These are phyloP conservation scores for Solioccasus polychromus DNA, from an alignment of 768 basidiomycete genomes.

Conservation along the genomic window DNA sequence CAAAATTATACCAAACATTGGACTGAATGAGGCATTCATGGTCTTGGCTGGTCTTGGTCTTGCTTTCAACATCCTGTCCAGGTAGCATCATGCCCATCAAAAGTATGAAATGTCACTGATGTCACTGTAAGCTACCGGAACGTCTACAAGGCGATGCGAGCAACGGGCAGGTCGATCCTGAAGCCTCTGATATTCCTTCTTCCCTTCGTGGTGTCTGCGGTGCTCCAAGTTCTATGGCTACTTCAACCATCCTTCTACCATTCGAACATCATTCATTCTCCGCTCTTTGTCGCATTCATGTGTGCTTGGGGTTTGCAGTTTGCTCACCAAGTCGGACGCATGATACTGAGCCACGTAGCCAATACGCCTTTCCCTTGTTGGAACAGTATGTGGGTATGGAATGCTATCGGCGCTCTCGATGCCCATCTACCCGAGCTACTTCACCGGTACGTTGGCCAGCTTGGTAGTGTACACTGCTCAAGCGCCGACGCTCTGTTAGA, in stretches of 20 bases:
- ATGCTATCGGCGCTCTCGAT: conserved; percentile 71
- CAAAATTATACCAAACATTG: conserved; percentile 56
- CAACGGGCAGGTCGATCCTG: conserved; percentile 39
- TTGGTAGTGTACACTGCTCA: conserved; percentile 6
- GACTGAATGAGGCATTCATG: conserved; percentile 88
- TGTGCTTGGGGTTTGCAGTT: conserved; percentile 93
- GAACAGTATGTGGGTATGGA: conserved; percentile 87
- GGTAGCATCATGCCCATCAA: conserved; percentile 35
- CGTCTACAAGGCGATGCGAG: conserved; percentile 60
- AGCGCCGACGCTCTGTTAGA: conserved; percentile 33
- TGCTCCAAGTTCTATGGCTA: conserved; percentile 82
- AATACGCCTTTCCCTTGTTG: conserved; percentile 79
- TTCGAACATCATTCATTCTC: conserved; percentile 70
- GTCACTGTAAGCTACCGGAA: conserved; percentile 63
- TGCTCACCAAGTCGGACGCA: conserved; percentile 84
- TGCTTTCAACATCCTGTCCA: conserved; percentile 75
- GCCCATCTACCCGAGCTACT: conserved; percentile 73
- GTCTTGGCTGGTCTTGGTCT: conserved; percentile 68
- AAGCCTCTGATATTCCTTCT: conserved; percentile 71
- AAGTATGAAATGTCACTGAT: conserved; percentile 4
- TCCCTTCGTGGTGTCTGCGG: conserved; percentile 71
- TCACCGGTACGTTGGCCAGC: conserved; percentile 46
- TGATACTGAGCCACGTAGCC: conserved; percentile 93
- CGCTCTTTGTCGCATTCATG: conserved; percentile 82
- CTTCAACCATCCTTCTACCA: conserved; percentile 57